Conservation (phyloP, 169 alveolate species). For the Cyclospora cayetanensis region DNA sequence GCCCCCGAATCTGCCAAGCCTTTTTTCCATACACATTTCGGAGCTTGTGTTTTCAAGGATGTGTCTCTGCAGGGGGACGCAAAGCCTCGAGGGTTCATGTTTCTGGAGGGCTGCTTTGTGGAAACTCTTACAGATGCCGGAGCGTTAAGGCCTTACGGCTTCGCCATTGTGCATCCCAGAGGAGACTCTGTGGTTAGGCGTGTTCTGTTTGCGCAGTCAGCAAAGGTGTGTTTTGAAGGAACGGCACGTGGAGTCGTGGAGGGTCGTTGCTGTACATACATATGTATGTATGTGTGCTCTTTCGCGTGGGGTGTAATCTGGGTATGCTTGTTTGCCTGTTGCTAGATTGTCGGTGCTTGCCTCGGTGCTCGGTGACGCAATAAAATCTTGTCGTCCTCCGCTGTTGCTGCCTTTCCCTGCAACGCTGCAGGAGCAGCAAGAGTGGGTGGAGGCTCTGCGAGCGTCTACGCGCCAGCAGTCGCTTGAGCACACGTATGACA, state of each 20-base stretch:
- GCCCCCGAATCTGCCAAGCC: neutral
- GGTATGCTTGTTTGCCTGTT: neutral
- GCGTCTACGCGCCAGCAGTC: constrained; percentile 86
- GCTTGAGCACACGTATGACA: constrained; percentile 81
- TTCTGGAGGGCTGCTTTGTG: constrained; percentile 90
- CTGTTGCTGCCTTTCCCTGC: neutral
- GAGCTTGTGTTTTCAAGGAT: neutral
- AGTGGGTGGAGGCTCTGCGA: constrained; percentile 87
- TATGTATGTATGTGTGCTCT: neutral
- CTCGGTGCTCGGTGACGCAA: neutral
- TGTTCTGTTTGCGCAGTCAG: constrained; percentile 80
- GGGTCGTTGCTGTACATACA: neutral
- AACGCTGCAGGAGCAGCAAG: constrained; percentile 41
- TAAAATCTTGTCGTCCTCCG: neutral
- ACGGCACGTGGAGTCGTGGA: neutral
- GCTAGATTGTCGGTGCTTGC: neutral
- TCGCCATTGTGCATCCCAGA: constrained; percentile 82
- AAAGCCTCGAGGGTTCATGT: constrained; percentile 88
- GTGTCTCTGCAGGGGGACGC: constrained; percentile 69
- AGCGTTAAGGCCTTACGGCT: constrained; percentile 67
- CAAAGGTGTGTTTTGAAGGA: constrained; percentile 75
- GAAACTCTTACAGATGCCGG: constrained; percentile 64
- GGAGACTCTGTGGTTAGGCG: constrained; percentile 79
- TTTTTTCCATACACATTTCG: neutral
- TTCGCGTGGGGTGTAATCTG: neutral